Base-by-base conservation (phyloP, 257 asterid genomes). In the Craterostigma plantagineum region DNA sequence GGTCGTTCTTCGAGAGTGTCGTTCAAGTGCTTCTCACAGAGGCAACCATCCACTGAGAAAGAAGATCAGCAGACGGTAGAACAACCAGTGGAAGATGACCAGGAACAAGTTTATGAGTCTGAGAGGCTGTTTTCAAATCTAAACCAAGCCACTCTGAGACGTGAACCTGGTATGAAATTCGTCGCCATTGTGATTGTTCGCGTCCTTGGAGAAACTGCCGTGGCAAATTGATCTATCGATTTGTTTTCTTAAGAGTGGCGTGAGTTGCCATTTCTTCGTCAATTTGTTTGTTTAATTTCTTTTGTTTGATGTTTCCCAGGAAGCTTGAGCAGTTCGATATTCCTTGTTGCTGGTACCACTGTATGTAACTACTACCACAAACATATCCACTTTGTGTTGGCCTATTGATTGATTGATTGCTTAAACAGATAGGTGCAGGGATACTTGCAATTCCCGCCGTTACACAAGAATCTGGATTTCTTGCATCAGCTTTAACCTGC, bases 371-470 rank as follows among this genome's bases (percentile, higher is more conserved):
- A 46, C 62, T 57, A 50, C 47, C 64, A 44, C 14, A 15, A 15
- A 35, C 10, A 10, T 10, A 45, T 45, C 1, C 13, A 11, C 42
- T 48, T 34, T 16, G 17, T 49, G 38, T 34, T 23, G 15, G 38
- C 7, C 33, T 14, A 50, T 9, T 40, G 41, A 34, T 38, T n/a
- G n/a, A n/a, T n/a, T 14, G 11, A 17, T 33, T 48, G 15, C 18
- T 37, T 37, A 14, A 52, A 64, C 54, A 85, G 93, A 58, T 85
- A 44, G 96, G 96, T 34, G 96, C 92, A 17, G 94, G 96, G 38
- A 80, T 85, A 56, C 94, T 85, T 46, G 96, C 96, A 23, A 77
- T 85, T 67, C 96, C 96, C 45, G 85, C 96, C 34, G 94, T 85
- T 54, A 85, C 96, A 12, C 92, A 72, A 70, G 94, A 85, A 61